These are phyloP conservation scores for Saccharomycopsis babjevae DNA, from an alignment of 805 yeast genomes.

Conservation along the genomic window DNA sequence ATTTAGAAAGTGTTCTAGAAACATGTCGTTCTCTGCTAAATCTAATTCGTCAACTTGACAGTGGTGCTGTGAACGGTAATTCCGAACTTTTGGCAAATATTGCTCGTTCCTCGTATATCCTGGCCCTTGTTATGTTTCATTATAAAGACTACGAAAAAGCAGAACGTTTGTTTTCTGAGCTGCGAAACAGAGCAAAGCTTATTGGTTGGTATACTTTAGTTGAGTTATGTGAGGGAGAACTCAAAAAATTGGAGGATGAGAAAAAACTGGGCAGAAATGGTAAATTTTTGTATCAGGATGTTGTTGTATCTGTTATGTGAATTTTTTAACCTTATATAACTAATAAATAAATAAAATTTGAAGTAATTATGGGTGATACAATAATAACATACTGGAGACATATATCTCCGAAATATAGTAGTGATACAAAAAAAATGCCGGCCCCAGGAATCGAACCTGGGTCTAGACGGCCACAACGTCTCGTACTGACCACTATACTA, in stretches of 20 bases:
- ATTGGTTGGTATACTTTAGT: background rate
- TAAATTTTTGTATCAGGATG: background rate
- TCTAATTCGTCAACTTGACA: background rate
- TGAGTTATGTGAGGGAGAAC: background rate
- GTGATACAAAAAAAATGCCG: conserved; percentile 24
- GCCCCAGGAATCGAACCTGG: conserved; percentile 33
- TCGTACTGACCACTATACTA: conserved; percentile 34
- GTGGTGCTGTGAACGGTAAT: background rate
- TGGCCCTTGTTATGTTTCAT: background rate
- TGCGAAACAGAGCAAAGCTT: background rate
- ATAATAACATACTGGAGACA: background rate
- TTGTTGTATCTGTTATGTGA: background rate
- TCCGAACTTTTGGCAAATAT: background rate
- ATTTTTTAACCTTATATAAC: background rate
- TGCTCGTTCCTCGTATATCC: background rate
- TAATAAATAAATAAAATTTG: background rate
- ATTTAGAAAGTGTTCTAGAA: background rate
- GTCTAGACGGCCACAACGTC: conserved; percentile 33
- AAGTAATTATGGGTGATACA: background rate
- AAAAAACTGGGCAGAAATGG: background rate
- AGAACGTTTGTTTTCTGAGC: background rate
- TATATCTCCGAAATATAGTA: background rate
- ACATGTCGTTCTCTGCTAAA: background rate
- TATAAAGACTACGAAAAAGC: background rate
- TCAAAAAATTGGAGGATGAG: background rate